Conservation (phyloP, 768 basidiomycete species). For the Mycena olivaceomarginata region DNA sequence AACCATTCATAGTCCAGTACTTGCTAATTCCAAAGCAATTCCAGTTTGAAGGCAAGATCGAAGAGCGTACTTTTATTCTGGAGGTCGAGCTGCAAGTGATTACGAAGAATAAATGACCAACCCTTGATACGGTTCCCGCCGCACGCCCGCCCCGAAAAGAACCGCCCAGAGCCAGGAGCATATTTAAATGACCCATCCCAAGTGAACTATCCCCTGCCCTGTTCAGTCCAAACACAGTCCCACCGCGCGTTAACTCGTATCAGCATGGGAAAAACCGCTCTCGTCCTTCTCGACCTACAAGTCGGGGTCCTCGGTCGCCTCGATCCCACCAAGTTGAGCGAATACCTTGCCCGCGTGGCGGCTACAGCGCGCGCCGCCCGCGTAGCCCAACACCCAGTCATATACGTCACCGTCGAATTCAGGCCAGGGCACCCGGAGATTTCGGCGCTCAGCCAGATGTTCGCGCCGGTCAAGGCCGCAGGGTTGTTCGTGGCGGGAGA, state of each 20-base stretch:
- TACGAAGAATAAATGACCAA: neutral
- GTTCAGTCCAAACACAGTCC: neutral
- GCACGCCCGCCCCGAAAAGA: neutral
- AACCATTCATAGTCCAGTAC: no score
- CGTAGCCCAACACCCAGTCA: neutral
- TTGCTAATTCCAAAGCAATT: no score
- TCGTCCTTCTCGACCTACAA: neutral
- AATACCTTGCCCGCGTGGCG: neutral
- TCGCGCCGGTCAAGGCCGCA: neutral
- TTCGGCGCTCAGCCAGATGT: neutral
- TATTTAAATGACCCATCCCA: neutral
- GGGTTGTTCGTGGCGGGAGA: neutral
- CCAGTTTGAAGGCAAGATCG: no score
- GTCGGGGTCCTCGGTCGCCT: neutral
- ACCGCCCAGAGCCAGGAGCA: neutral
- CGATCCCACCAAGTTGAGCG: neutral
- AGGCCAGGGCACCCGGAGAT: neutral
- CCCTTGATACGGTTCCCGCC: neutral
- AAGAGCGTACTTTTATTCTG: no score
- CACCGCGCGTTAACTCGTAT: neutral
- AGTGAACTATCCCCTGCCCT: neutral
- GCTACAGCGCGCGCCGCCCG: neutral
- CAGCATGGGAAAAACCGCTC: slow-evolving; percentile 3
- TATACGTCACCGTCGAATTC: neutral
- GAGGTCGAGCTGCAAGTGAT: neutral